Conservation (phyloP, 176 grass and related monocot species). For the Stipa capillata region DNA sequence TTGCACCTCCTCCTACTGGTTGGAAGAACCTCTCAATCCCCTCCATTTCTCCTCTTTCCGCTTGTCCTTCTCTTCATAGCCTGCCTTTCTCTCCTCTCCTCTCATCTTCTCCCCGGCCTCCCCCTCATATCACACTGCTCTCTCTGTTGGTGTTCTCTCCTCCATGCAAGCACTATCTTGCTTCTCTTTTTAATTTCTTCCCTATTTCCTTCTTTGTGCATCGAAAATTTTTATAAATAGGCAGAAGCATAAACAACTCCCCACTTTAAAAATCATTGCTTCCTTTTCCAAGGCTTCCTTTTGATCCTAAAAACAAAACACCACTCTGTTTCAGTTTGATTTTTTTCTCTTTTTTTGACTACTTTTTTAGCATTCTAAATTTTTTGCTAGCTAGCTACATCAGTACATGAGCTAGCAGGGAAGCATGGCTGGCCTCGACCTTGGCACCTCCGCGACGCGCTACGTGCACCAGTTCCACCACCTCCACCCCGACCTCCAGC, state of each 20-base stretch:
- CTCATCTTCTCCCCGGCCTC: not conserved
- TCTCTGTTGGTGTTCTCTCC: slow-evolving; percentile 30
- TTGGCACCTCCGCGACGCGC: slow-evolving; percentile 71
- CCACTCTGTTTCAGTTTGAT: slow-evolving; percentile 34
- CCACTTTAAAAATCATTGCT: slow-evolving; percentile 71
- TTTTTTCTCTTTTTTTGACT: slow-evolving; percentile 11
- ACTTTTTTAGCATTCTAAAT: slow-evolving; percentile 25
- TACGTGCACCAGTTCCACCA: slow-evolving; percentile 79
- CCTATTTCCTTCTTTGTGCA: slow-evolving; percentile 69
- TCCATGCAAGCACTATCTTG: slow-evolving; percentile 36
- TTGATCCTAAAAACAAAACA: slow-evolving; percentile 68
- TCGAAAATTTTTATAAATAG: slow-evolving; percentile 40
- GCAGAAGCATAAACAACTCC: slow-evolving; percentile 47
- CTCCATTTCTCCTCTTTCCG: slow-evolving; percentile 27
- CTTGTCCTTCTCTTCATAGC: slow-evolving; percentile 25
- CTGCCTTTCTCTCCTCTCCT: not conserved
- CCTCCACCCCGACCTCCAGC: slow-evolving; percentile 64
- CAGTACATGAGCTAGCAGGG: slow-evolving; percentile 71
- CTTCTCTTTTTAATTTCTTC: slow-evolving; percentile 44
- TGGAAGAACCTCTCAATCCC: slow-evolving; percentile 58
- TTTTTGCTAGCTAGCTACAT: slow-evolving; percentile 34
- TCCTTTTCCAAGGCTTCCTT: slow-evolving; percentile 67
- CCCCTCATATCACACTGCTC: slow-evolving; percentile 25
- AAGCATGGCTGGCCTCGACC: slow-evolving; percentile 96
- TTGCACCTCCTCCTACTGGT: slow-evolving; percentile 34